phyloP scores from a whole-genome alignment of 257 asterid genomes.

The Ballota nigra region DNA sequence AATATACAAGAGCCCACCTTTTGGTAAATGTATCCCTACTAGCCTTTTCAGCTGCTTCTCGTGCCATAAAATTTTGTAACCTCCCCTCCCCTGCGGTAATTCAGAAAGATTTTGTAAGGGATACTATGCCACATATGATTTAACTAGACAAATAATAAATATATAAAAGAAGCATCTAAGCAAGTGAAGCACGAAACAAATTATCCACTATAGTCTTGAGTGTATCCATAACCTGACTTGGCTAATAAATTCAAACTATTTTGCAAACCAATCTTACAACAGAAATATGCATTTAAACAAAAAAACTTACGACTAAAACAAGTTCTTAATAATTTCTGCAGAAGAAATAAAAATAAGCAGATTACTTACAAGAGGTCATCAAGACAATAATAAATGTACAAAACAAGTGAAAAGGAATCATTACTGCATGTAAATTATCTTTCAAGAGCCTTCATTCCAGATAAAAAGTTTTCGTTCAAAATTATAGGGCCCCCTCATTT shows the following conservation, averaged over 20 bases:
- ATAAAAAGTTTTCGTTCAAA: neutral
- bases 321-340: neutral
- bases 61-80: constrained; percentile 64
- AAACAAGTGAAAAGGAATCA: neutral
- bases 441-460: neutral
- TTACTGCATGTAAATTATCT: neutral
- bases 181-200: neutral
- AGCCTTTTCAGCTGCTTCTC: constrained; percentile 85
- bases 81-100: constrained; percentile 65
- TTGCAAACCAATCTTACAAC: neutral
- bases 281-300: neutral
- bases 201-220: neutral
- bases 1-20: constrained; percentile 46
- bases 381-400: neutral
- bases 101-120: neutral
- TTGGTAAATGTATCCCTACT: constrained; percentile 72
- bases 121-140: neutral
- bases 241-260: neutral
- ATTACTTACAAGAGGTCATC: neutral
- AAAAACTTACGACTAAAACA: neutral
- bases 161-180: neutral
- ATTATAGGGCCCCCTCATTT: neutral
- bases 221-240: neutral
- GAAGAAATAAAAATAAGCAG: neutral
- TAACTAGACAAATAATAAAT: too few relatives aligned